Conservation (phyloP, 495 filamentous ascomycete species). For the Aspergillus saccharolyticus region DNA sequence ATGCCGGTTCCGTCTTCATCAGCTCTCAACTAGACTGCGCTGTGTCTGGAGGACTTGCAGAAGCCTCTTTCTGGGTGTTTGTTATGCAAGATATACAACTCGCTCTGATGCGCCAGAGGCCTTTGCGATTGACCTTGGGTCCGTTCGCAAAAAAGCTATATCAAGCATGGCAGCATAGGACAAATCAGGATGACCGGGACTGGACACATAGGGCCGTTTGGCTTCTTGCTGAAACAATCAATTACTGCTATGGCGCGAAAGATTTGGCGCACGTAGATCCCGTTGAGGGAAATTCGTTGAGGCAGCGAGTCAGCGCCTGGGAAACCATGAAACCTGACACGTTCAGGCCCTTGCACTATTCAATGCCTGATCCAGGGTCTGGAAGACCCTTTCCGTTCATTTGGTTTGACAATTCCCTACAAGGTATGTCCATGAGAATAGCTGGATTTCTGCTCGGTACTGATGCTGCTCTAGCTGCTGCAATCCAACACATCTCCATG, state of each 20-base stretch:
- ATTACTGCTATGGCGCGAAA: slow-evolving; percentile 32
- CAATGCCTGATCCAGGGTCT: slow-evolving; percentile 22
- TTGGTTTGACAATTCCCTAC: slow-evolving; percentile 34
- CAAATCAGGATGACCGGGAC: slow-evolving; percentile 31
- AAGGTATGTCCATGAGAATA: slow-evolving; percentile 27
- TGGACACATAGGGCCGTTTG: slow-evolving; percentile 38
- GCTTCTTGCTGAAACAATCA: slow-evolving; percentile 37
- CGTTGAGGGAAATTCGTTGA: slow-evolving; percentile 22
- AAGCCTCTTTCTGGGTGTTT: slow-evolving; percentile 42
- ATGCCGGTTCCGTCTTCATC: slow-evolving; percentile 42
- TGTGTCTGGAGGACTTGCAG: slow-evolving; percentile 33
- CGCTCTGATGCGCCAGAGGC: slow-evolving; percentile 34
- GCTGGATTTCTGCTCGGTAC: not conserved
- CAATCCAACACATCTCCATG: slow-evolving; percentile 38
- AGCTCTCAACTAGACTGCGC: slow-evolving; percentile 39
- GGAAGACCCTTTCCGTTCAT: slow-evolving; percentile 37
- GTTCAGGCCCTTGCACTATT: slow-evolving; percentile 35
- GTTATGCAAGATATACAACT: slow-evolving; percentile 43
- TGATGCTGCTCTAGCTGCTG: slow-evolving; percentile 24
- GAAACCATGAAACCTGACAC: slow-evolving; percentile 27
- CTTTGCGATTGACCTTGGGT: slow-evolving; percentile 32
- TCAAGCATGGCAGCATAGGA: slow-evolving; percentile 27
- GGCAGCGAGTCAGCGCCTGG: slow-evolving; percentile 29
- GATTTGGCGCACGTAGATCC: slow-evolving; percentile 17
- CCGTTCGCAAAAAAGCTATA: slow-evolving; percentile 35